Conservation (phyloP, 345 rosid species). For the Capsella bursapastoris region DNA sequence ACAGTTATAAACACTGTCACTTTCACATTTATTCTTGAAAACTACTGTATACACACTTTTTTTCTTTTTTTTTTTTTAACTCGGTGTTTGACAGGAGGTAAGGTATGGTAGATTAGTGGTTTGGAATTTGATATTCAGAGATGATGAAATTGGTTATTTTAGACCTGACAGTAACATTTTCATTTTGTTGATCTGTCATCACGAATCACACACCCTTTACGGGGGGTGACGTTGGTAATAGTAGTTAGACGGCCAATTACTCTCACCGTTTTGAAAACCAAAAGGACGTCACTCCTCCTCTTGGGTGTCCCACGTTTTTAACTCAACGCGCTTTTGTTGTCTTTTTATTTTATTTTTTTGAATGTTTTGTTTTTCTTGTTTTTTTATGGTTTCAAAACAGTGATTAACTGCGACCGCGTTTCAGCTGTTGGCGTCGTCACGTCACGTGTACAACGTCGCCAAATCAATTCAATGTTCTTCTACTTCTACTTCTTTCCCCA, state of each 20-base stretch:
- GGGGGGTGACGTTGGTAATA: conserved; percentile 24
- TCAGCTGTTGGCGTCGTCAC: conserved; percentile 18
- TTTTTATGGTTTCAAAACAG: conserved; percentile 23
- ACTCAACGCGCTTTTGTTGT: conserved; percentile 40
- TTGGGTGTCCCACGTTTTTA: conserved; percentile 28
- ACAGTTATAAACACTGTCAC: too few species aligned
- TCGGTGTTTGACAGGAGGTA: too few species aligned
- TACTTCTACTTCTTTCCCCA: too few species aligned
- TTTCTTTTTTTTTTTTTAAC: too few species aligned
- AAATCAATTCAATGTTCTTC: neutral
- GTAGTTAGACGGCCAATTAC: conserved; percentile 19
- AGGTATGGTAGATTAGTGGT: too few species aligned
- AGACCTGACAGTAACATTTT: neutral
- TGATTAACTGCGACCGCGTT: conserved; percentile 42
- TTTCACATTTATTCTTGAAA: too few species aligned
- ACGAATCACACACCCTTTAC: conserved; percentile 12
- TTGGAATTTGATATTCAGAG: neutral
- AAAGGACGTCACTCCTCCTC: neutral
- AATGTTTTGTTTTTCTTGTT: neutral
- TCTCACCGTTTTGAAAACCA: conserved; percentile 14
- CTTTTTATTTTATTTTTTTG: too few species aligned
- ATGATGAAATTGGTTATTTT: neutral
- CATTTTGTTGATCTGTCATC: conserved; percentile 26
- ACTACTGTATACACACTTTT: too few species aligned
- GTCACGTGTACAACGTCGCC: conserved; percentile 18